Conservation (phyloP, 2,329 filamentous ascomycete species). For the Dendrostoma leiphaemia region DNA sequence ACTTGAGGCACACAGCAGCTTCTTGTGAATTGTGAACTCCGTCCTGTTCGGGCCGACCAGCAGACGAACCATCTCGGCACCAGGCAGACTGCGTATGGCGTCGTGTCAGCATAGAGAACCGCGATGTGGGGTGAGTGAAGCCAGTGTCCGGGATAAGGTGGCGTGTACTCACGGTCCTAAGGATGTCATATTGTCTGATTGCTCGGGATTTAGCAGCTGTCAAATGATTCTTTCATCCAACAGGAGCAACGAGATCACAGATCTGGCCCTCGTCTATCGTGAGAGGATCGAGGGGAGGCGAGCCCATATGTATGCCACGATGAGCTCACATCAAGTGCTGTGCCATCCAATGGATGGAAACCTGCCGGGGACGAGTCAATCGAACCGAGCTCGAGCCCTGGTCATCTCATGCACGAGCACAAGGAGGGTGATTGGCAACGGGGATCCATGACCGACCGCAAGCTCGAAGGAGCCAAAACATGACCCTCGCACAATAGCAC, state of each 20-base stretch:
- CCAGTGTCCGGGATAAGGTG: neutral
- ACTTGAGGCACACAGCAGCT: constrained; percentile 45
- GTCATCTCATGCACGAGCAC: neutral
- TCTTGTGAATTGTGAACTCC: constrained; percentile 41
- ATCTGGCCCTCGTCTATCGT: neutral
- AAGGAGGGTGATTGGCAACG: neutral
- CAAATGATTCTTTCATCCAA: neutral
- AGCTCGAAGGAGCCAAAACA: neutral
- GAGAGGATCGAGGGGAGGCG: constrained; percentile 1
- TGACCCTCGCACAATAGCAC: neutral
- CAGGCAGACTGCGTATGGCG: constrained; percentile 10
- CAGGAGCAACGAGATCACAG: neutral
- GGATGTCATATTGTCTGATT: constrained; percentile 11
- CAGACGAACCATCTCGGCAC: constrained; percentile 30
- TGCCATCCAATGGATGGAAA: no score
- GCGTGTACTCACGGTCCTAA: constrained; percentile 7
- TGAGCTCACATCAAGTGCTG: constrained; percentile 10
- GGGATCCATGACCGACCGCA: neutral
- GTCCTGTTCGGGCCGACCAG: constrained; percentile 41
- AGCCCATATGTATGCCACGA: constrained; percentile 16
- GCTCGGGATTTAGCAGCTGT: neutral
- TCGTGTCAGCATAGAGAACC: constrained; percentile 3
- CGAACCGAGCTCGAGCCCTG: constrained; percentile 5
- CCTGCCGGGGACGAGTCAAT: constrained; percentile 8
- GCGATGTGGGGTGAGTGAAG: neutral